Evolutionary conservation across 768 basidiomycete genomes (phyloP), one percentile per base, ranked within the genome.

Genomic region (Boletus rubropictus): DNA sequence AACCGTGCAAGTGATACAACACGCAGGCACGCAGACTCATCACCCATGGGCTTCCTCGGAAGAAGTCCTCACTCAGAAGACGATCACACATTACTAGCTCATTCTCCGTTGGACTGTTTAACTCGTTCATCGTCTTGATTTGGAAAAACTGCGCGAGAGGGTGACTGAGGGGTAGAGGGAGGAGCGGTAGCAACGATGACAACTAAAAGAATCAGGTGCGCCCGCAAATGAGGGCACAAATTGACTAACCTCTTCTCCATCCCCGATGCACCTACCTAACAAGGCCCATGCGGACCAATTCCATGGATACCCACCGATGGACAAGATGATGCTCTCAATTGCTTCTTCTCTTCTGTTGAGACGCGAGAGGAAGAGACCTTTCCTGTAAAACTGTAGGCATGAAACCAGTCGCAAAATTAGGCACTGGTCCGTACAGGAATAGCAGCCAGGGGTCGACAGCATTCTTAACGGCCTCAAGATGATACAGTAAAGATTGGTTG

Each of bases 251-350:
- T 95, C 90, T 69, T 92, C 89, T 14, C 81, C 81, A 52, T 92
- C 89, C 12, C 80, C 78, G 27, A 93, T 76, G 60, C 88, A 87
- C 44, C 80, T 81, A 3, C 78, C 77, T n/a, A 98, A 72, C 35
- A 91, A 75, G 7, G 78, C 70, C 93, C 93, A 98, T n/a, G 82
- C 72, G 22, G 88, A 86, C 93, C 94, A 98, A 61, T 97, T 97
- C 83, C 89, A 97, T 11, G 88, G 85, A 58, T 84, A 89, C 5
- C 75, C 75, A 31, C 76, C 74, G 35, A 95, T 82, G 11, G 91
- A 93, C 28, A 80, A 67, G 15, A 96, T 71, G 12, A 81, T 78
- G 54, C 73, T 77, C 61, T 94, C 91, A 11, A 95, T 86, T 1
- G 95, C 91, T 60, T 91, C 87, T 50, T 89, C 83, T 21, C 91